These are phyloP conservation scores for Thelephora terrestris DNA, from an alignment of 1,284 basidiomycete genomes.

Conservation along the genomic window DNA sequence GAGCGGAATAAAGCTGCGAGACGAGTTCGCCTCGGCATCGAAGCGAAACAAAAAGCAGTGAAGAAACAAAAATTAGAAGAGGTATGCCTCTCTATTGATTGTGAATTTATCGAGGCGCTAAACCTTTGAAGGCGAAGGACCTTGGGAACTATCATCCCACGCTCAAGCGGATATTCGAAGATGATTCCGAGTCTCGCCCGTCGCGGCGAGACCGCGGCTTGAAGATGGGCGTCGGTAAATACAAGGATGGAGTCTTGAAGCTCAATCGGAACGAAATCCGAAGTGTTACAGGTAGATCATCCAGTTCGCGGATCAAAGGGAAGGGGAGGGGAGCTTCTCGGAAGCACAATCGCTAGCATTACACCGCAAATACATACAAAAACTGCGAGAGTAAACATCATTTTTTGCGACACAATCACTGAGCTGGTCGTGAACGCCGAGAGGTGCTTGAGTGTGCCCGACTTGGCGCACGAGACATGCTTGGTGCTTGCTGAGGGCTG, in stretches of 20 bases:
- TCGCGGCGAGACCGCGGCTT: constrained; percentile 52
- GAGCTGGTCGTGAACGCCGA: too few relatives aligned
- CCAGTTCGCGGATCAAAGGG: background rate
- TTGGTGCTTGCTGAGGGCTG: too few relatives aligned
- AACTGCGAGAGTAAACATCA: too few relatives aligned
- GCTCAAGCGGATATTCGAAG: constrained; percentile 56
- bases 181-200: constrained; percentile 22
- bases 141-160: constrained; percentile 72
- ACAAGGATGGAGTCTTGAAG: constrained; percentile 53
- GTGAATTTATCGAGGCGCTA: constrained; percentile 7
- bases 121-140: constrained; percentile 51
- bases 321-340: background rate
- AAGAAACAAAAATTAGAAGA: constrained; percentile 49
- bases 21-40: constrained; percentile 56
- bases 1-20: constrained; percentile 63
- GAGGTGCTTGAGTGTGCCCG: too few relatives aligned
- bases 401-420: too few relatives aligned
- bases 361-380: too few relatives aligned
- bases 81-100: constrained; percentile 28
- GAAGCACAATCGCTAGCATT: too few relatives aligned
- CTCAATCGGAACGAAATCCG: constrained; percentile 52
- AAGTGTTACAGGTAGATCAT: constrained; percentile 8
- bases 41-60: constrained; percentile 47
- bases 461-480: too few relatives aligned
- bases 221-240: constrained; percentile 69